Evolutionary conservation across 2,329 filamentous ascomycete species (phyloP).

Genomic region (Ophiostoma sp.): DNA sequence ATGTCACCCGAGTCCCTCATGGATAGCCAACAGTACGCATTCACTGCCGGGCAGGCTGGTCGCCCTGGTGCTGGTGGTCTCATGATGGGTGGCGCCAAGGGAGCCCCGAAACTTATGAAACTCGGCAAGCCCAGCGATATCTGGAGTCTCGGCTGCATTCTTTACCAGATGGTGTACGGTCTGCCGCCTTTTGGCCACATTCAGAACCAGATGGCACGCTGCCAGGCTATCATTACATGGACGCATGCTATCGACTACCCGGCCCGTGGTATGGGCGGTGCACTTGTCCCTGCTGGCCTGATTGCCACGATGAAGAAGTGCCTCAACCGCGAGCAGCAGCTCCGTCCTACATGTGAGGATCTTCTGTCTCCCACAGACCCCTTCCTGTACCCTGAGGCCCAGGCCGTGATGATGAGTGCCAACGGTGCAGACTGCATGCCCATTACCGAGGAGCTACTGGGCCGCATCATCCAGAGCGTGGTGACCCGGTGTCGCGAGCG

Average conservation of each 20-base stretch:
- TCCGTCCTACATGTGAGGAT: constrained; percentile 59
- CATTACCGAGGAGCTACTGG: constrained; percentile 58
- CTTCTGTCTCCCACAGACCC: constrained; percentile 55
- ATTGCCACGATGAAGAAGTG: constrained; percentile 59
- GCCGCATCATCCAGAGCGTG: constrained; percentile 58
- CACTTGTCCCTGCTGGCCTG: constrained; percentile 53
- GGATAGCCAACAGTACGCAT: constrained; percentile 62
- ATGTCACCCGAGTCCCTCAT: constrained; percentile 95
- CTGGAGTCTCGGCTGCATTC: constrained; percentile 92
- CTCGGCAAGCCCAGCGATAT: constrained; percentile 93
- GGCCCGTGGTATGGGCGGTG: constrained; percentile 60
- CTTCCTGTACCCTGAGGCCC: constrained; percentile 57
- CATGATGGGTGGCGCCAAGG: constrained; percentile 32
- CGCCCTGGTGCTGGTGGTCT: constrained; percentile 28
- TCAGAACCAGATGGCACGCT: constrained; percentile 75
- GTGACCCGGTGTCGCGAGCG: constrained; percentile 54
- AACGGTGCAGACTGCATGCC: constrained; percentile 46
- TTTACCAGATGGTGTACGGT: constrained; percentile 99
- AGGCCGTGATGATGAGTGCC: constrained; percentile 26
- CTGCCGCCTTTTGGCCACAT: constrained; percentile 93
- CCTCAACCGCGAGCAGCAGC: constrained; percentile 56
- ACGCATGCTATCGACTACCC: constrained; percentile 69
- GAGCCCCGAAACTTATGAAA: constrained; percentile 77
- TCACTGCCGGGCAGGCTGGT: constrained; percentile 39
- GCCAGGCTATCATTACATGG: constrained; percentile 80